A percentile compares a stretch with the other conserved stretches of the same genome.
Conservation (phyloP, 2,329 filamentous ascomycete species). For the Cadophora sp. region DNA sequence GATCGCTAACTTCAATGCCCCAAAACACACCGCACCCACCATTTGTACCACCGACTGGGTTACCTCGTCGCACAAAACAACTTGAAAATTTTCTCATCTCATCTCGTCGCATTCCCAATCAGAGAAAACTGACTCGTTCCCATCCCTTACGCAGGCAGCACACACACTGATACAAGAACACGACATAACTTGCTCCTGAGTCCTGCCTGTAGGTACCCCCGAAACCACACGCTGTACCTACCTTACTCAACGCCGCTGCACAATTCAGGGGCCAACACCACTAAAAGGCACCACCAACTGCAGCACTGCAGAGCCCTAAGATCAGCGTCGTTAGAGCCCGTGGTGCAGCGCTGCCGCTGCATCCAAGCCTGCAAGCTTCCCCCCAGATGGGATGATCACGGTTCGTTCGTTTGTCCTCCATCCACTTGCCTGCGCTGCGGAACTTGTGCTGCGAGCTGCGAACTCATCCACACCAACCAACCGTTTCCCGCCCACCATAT, state of each 20-base stretch:
- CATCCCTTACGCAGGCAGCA: neutral
- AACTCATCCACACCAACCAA: neutral
- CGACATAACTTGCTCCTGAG: neutral
- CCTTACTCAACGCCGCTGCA: neutral
- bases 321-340: neutral
- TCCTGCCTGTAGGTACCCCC: neutral
- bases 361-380: conserved; percentile 4
- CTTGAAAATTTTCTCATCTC: neutral
- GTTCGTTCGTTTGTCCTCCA: neutral
- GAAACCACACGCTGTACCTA: neutral
- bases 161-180: neutral
- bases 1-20: conserved; percentile 7
- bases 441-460: neutral
- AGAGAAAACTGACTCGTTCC: neutral
- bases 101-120: neutral
- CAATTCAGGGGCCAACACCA: conserved; percentile 12
- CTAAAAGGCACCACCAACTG: neutral
- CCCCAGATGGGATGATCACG: conserved; percentile 10
- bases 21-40: conserved; percentile 3
- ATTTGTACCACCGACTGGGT: neutral
- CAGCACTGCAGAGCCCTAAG: neutral
- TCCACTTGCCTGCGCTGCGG: neutral
- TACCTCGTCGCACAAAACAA: neutral
- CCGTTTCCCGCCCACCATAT: neutral
- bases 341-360: neutral